Evolutionary conservation across 805 yeast genomes (phyloP).

Genomic region (Metschnikowia reukaufii): DNA sequence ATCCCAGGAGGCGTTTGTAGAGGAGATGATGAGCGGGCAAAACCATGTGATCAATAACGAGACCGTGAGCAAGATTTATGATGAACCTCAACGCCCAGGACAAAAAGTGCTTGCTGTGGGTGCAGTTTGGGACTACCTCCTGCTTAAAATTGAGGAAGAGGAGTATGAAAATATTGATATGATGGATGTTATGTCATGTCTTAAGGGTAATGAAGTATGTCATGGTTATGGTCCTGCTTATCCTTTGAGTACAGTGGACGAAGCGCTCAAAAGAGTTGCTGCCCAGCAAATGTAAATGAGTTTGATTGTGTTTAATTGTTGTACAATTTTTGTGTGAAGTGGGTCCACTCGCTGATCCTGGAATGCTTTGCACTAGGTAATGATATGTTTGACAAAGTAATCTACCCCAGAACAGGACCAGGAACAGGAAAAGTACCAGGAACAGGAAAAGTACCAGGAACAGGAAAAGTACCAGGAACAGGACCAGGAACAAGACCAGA

Average conservation of each 20-base stretch:
- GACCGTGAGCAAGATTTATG: slow-evolving; percentile 33
- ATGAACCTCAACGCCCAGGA: slow-evolving; percentile 39
- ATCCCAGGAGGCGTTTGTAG: slow-evolving; percentile 35
- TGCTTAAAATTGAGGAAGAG: slow-evolving; percentile 45
- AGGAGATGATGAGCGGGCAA: slow-evolving; percentile 26
- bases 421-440: no score
- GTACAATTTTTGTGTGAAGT: neutral
- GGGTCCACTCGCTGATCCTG: no score
- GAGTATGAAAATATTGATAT: slow-evolving; percentile 54
- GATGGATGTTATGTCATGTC: slow-evolving; percentile 52
- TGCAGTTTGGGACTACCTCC: slow-evolving; percentile 82
- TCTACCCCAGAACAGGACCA: no score
- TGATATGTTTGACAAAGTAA: no score
- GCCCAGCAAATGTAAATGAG: neutral
- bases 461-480: no score
- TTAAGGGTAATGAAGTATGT: slow-evolving; percentile 71
- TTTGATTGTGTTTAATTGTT: neutral
- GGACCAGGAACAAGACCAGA: no score
- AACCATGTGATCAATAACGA: slow-evolving; percentile 23
- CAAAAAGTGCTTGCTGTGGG: slow-evolving; percentile 62
- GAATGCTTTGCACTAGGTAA: no score
- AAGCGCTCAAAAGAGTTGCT: slow-evolving; percentile 12
- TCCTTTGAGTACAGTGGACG: slow-evolving; percentile 44
- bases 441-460: no score
- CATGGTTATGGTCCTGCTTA: slow-evolving; percentile 81